Conservation (phyloP, 2,329 filamentous ascomycete genomes). For the Escovopsis weberi region DNA sequence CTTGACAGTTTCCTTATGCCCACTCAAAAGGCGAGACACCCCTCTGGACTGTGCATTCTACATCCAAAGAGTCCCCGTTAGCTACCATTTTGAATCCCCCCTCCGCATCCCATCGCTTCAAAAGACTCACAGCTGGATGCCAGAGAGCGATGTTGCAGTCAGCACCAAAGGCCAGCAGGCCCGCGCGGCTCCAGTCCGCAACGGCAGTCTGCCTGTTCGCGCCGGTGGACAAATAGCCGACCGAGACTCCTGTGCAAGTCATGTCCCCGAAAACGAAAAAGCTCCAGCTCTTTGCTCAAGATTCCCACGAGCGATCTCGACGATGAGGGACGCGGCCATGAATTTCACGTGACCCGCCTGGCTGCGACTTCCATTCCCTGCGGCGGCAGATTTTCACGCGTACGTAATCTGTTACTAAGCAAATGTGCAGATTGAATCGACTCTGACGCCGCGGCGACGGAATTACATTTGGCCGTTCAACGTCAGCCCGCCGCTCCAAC, state of each 20-base stretch:
- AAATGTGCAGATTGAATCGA: too few relatives aligned
- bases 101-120: background rate
- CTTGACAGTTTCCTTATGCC: constrained; percentile 70
- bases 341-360: constrained; percentile 2
- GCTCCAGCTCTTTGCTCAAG: too few relatives aligned
- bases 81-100: background rate
- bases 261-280: constrained; percentile 10
- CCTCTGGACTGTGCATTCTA: constrained; percentile 34
- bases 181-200: constrained; percentile 70
- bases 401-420: too few relatives aligned
- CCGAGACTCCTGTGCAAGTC: constrained; percentile 18
- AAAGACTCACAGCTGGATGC: constrained; percentile 54
- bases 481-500: too few relatives aligned
- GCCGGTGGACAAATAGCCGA: constrained; percentile 55
- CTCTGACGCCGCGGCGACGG: too few relatives aligned
- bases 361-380: too few relatives aligned
- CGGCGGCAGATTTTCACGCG: too few relatives aligned
- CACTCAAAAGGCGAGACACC: constrained; percentile 51
- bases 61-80: background rate
- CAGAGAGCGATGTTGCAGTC: constrained; percentile 83
- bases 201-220: constrained; percentile 82
- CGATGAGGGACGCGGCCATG: too few relatives aligned
- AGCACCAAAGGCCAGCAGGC: constrained; percentile 73
- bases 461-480: too few relatives aligned
- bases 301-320: too few relatives aligned